These are phyloP conservation scores for Phytophthora nicotianae DNA, from an alignment of 352 stramenopile species.

Conservation along the genomic window DNA sequence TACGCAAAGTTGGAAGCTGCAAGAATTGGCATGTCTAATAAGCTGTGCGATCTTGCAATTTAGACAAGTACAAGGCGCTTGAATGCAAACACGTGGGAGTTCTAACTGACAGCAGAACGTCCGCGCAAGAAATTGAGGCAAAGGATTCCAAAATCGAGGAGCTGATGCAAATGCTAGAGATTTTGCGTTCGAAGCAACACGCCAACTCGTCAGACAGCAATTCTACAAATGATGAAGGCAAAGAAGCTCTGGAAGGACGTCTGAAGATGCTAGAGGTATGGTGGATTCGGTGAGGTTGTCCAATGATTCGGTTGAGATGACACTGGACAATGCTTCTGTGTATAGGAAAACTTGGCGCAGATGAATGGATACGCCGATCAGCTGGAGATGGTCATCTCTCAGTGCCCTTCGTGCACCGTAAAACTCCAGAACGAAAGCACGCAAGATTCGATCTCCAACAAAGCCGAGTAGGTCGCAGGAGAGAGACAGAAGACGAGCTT, in stretches of 20 bases:
- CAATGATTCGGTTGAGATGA: background rate
- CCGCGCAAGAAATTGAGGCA: conserved; percentile 27
- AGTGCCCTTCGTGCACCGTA: conserved; percentile 68
- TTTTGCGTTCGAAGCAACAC: conserved; percentile 19
- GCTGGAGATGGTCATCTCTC: conserved; percentile 72
- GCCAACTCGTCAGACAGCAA: background rate
- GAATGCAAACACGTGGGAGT: conserved; percentile 22
- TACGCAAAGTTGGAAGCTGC: conserved; percentile 2
- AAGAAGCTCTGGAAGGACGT: conserved; percentile 35
- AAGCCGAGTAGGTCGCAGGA: conserved; percentile 24
- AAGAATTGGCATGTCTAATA: background rate
- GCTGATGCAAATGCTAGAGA: conserved; percentile 39
- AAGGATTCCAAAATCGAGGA: conserved; percentile 45
- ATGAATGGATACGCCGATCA: conserved; percentile 85
- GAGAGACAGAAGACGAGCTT: conserved; percentile 15
- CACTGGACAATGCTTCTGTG: conserved; percentile 1
- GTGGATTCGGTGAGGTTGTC: background rate
- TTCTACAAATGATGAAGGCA: conserved; percentile 18
- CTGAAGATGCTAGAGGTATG: conserved; percentile 75
- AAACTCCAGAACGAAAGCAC: conserved; percentile 77
- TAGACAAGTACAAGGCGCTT: conserved; percentile 43
- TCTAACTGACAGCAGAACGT: conserved; percentile 7
- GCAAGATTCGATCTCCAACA: conserved; percentile 41
- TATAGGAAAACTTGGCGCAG: conserved; percentile 74
- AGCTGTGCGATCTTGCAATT: background rate